phyloP scores from a whole-genome alignment of 225 moss, liverwort and hornwort species.

The Straminergon stramineum region DNA sequence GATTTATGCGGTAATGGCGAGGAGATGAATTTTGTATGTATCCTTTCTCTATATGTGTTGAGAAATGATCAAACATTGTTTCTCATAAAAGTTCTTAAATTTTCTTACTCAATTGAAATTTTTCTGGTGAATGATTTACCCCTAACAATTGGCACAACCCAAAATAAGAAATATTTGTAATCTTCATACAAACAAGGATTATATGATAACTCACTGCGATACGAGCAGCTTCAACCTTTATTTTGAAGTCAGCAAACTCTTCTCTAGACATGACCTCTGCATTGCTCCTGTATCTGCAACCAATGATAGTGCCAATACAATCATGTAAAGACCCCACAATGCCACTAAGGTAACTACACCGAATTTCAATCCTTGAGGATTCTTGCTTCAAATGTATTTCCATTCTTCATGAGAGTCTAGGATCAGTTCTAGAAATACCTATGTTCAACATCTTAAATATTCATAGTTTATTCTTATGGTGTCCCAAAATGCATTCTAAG shows the following conservation, averaged over 20 bases:
- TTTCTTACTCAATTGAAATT: too few relatives aligned
- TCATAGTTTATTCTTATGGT: too few relatives aligned
- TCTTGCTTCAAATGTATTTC: too few relatives aligned
- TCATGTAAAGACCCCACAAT: not conserved
- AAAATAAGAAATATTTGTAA: not conserved
- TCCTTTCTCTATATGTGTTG: not conserved
- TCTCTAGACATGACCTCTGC: slow-evolving; percentile 65
- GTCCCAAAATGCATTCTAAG: too few relatives aligned
- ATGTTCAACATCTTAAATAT: too few relatives aligned
- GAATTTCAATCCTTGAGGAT: too few relatives aligned
- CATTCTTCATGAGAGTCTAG: too few relatives aligned
- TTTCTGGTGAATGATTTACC: not conserved
- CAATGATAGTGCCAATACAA: not conserved
- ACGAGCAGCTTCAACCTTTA: slow-evolving; percentile 50
- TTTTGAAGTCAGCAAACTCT: slow-evolving; percentile 60
- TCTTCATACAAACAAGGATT: not conserved
- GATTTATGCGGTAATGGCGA: too few relatives aligned
- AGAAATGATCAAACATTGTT: not conserved
- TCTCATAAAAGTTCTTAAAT: not conserved
- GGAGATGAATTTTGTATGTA: not conserved
- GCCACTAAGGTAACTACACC: too few relatives aligned
- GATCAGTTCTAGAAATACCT: too few relatives aligned
- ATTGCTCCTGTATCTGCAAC: slow-evolving; percentile 68
- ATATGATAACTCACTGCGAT: slow-evolving; percentile 18
- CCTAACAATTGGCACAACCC: not conserved